Base-by-base conservation (phyloP, 176 grass and related monocot genomes). In the Rhipidocladum racemiflorum region DNA sequence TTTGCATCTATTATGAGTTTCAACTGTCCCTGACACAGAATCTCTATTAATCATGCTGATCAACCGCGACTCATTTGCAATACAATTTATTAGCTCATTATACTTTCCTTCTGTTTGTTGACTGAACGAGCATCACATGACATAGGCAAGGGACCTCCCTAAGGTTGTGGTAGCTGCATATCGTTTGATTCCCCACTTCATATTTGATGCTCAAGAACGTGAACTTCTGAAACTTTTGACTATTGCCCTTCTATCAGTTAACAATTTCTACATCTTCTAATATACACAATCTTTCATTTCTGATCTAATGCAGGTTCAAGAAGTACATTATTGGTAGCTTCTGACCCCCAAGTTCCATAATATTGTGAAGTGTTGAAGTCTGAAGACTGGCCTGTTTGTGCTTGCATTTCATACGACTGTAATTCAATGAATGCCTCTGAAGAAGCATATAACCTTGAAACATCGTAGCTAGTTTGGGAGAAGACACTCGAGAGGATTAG, bases 181-280 rank as follows among this genome's bases (percentile, higher is more conserved):
- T n/a, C n/a, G n/a, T n/a, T n/a, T n/a, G n/a, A n/a, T n/a, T n/a
- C n/a, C n/a, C n/a, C n/a, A n/a, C n/a, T n/a, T n/a, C n/a, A n/a
- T n/a, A n/a, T n/a, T n/a, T n/a, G n/a, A n/a, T n/a, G n/a, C n/a
- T 56, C 82, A 90, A 85, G 97, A 96, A 99, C 93, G 97, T 90
- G 28, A 61, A 34, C 50, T 59, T 34, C 16, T 60, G 53, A 16
- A 69, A 38, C 76, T 77, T 56, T 11, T 57, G 34, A 0, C 0
- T 36, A 4, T 28, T 20, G 9, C 25, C 51, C 35, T 53, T 25
- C 17, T 86, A 0, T 32, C 57, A 45, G 18, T 29, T 59, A 74
- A 74, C 18, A 72, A 25, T 21, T 6, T 39, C 9, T 24, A 11
- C 49, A 61, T 72, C 60, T 70, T 38, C 77, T 70, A 39, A 75